These are phyloP conservation scores for Malbranchea cinnamomea DNA, from an alignment of 2,329 filamentous ascomycete genomes.

Conservation along the genomic window DNA sequence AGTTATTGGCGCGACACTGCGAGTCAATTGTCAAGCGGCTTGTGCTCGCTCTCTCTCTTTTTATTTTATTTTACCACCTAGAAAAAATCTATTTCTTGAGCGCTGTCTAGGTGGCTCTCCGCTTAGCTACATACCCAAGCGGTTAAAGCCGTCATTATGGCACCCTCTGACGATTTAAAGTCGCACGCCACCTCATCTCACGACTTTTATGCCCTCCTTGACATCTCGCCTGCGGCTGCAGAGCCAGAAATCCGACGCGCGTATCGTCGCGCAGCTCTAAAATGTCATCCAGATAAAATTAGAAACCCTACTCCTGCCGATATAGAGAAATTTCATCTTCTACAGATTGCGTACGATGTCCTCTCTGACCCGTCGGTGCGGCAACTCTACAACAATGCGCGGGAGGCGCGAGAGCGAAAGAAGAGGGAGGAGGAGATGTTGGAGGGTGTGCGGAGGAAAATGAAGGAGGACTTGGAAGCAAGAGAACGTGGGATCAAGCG, in stretches of 20 bases:
- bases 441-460: conserved; percentile 54
- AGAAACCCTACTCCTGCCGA: conserved; percentile 51
- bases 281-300: conserved; percentile 88
- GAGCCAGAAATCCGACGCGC: conserved; percentile 67
- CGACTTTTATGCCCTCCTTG: conserved; percentile 68
- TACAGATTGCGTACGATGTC: conserved; percentile 76
- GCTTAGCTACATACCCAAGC: background rate
- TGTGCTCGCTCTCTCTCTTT: too few species aligned
- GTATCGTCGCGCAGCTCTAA: conserved; percentile 73
- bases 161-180: conserved; percentile 30
- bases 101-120: background rate
- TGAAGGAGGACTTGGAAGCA: conserved; percentile 76
- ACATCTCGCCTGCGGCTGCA: conserved; percentile 47
- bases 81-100: too few species aligned
- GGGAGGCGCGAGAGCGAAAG: conserved; percentile 55
- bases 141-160: conserved; percentile 13
- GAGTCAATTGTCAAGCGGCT: too few species aligned
- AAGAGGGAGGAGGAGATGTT: conserved; percentile 58
- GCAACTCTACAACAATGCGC: conserved; percentile 61
- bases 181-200: conserved; percentile 46
- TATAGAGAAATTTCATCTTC: conserved; percentile 66
- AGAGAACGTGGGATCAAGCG: conserved; percentile 53
- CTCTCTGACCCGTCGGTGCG: conserved; percentile 57
- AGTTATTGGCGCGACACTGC: too few species aligned
- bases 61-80: too few species aligned